These are phyloP conservation scores for Penicillium sumatraense DNA, from an alignment of 2,329 filamentous ascomycete species.

Conservation along the genomic window DNA sequence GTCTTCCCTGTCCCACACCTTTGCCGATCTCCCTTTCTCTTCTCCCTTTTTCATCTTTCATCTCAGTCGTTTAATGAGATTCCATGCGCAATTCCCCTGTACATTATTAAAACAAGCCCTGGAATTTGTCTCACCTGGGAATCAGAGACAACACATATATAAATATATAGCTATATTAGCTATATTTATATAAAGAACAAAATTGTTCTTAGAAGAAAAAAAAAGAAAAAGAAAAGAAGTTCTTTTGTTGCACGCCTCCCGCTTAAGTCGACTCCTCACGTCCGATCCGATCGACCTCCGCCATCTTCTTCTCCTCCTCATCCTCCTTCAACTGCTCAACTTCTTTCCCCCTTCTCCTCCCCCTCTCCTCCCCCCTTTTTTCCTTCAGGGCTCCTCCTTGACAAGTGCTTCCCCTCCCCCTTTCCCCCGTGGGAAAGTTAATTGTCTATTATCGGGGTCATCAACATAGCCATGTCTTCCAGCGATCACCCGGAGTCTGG, in stretches of 20 bases:
- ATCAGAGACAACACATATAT: no score
- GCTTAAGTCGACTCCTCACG: constrained; percentile 27
- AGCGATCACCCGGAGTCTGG: constrained; percentile 28
- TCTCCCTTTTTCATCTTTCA: constrained; percentile 2
- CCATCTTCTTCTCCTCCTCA: constrained; percentile 11
- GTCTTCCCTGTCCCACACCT: not conserved
- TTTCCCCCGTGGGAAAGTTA: constrained; percentile 13
- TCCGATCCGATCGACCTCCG: constrained; percentile 21
- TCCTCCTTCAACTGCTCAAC: not conserved
- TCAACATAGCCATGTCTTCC: constrained; percentile 28
- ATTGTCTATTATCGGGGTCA: constrained; percentile 22
- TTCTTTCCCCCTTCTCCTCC: not conserved
- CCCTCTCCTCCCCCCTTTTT: not conserved
- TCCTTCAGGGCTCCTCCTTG: constrained; percentile 5
- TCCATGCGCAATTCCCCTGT: not conserved
- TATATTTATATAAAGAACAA: no score
- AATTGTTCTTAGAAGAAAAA: no score
- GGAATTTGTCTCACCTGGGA: no score
- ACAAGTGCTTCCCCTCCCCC: not conserved
- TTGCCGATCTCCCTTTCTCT: not conserved
- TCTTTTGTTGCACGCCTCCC: not conserved
- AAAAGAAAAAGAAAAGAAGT: not conserved
- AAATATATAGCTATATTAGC: no score
- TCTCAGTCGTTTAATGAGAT: constrained; percentile 2
- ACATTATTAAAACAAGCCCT: no score